Percentiles rank a stretch among this genome's conserved stretches.
Conservation (phyloP, 352 stramenopile species). For the Pythium rhizo-oryzae region DNA sequence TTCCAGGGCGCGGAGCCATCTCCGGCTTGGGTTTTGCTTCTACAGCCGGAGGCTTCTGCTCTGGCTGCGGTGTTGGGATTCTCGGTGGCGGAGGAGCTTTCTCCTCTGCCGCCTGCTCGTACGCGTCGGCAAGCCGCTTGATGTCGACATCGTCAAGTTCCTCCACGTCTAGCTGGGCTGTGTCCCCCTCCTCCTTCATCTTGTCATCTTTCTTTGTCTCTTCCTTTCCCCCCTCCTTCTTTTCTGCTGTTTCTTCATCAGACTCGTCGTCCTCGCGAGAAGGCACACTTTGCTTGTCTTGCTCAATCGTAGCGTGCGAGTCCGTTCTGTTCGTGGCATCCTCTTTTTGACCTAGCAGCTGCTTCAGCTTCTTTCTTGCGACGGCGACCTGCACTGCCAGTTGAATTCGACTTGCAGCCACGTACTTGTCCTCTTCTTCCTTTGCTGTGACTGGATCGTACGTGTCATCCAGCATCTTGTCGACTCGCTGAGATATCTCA, state of each 20-base stretch:
- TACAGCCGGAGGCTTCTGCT: not conserved
- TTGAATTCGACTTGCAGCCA: conserved; percentile 50
- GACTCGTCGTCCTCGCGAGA: conserved; percentile 9
- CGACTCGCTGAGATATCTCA: conserved; percentile 40
- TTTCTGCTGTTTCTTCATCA: not conserved
- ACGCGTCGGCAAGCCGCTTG: conserved; percentile 60
- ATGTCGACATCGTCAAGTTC: conserved; percentile 42
- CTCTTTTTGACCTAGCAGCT: conserved; percentile 32
- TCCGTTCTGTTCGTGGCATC: not conserved
- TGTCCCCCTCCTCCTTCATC: conserved; percentile 1
- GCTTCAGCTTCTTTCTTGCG: conserved; percentile 48
- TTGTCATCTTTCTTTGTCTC: conserved; percentile 15
- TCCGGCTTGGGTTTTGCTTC: conserved; percentile 21
- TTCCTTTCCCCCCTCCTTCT: conserved; percentile 4
- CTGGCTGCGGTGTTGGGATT: not conserved
- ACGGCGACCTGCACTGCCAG: conserved; percentile 41
- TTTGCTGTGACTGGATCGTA: conserved; percentile 44
- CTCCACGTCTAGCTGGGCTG: conserved; percentile 11
- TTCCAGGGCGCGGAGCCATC: conserved; percentile 17
- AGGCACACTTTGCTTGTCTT: conserved; percentile 12
- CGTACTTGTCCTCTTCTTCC: conserved; percentile 22
- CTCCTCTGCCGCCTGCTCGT: conserved; percentile 40
- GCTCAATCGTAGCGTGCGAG: conserved; percentile 5
- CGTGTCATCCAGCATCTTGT: conserved; percentile 36
- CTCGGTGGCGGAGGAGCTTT: not conserved